A percentile compares a stretch with the other conserved stretches of the same genome.
phyloP scores from a whole-genome alignment of 2,329 filamentous ascomycete genomes.

The Aschersonia sp. region DNA sequence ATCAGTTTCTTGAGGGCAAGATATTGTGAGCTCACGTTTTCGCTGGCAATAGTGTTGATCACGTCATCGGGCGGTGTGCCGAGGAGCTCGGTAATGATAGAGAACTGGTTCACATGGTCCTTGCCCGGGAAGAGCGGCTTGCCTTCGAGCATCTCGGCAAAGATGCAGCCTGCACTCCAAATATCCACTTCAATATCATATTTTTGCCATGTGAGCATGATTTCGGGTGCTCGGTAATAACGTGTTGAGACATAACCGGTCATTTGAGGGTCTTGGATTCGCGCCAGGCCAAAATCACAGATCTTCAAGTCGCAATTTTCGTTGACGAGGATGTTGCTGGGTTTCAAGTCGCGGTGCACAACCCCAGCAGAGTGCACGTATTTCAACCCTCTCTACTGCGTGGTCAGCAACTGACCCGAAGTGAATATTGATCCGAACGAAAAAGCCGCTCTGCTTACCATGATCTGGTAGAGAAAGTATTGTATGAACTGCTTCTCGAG shows the following conservation, averaged over 20 bases:
- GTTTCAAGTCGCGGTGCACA: constrained; percentile 94
- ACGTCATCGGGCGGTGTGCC: constrained; percentile 97
- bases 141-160: constrained; percentile 97
- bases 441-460: constrained; percentile 42
- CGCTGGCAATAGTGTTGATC: constrained; percentile 95
- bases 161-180: constrained; percentile 98
- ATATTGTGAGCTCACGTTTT: constrained; percentile 54
- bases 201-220: constrained; percentile 99
- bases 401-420: constrained; percentile 4
- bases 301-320: constrained; percentile 99
- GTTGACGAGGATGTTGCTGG: constrained; percentile 98
- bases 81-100: constrained; percentile 94
- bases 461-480: constrained; percentile 98
- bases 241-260: constrained; percentile 96
- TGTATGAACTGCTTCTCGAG: constrained; percentile 99
- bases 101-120: constrained; percentile 99
- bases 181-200: constrained; percentile 99
- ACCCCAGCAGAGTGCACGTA: constrained; percentile 98
- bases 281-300: constrained; percentile 93
- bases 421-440: too few species aligned
- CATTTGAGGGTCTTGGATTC: constrained; percentile 99
- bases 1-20: background rate
- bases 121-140: constrained; percentile 98
- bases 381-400: constrained; percentile 74
- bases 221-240: constrained; percentile 97